phyloP scores from a whole-genome alignment of 192 early-diverging fungal species.

The Radiomyces spectabilis region DNA sequence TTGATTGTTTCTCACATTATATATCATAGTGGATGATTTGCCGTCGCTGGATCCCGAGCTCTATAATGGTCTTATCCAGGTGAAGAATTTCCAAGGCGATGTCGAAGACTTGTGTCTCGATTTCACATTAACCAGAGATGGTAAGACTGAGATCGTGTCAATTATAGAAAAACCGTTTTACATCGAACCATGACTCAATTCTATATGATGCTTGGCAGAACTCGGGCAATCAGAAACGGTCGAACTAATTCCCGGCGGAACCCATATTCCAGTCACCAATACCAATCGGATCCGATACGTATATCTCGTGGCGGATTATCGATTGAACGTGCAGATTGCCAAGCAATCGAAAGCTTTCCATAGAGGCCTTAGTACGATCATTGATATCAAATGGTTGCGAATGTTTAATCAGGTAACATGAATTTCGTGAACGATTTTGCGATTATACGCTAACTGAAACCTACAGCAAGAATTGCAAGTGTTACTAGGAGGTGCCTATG shows the following conservation, averaged over 20 bases:
- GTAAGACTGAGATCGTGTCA: too few relatives aligned
- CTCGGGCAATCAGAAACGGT: constrained; percentile 28
- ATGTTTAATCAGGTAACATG: constrained; percentile 77
- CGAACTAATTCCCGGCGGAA: constrained; percentile 74
- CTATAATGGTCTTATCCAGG: constrained; percentile 61
- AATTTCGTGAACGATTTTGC: too few relatives aligned
- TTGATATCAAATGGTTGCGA: constrained; percentile 79
- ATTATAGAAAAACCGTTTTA: too few relatives aligned
- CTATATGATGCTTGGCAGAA: background rate
- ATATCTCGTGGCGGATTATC: constrained; percentile 80
- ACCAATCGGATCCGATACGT: constrained; percentile 86
- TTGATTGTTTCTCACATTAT: too few relatives aligned
- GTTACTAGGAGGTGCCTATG: constrained; percentile 73
- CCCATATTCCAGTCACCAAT: constrained; percentile 70
- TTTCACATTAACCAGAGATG: constrained; percentile 59
- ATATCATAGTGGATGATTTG: constrained; percentile 65
- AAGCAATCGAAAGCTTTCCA: constrained; percentile 80
- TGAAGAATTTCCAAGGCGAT: constrained; percentile 68
- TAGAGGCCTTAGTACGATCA: constrained; percentile 71
- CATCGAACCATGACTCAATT: too few relatives aligned
- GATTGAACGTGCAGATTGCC: constrained; percentile 76
- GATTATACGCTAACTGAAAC: too few relatives aligned
- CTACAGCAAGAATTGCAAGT: constrained; percentile 79
- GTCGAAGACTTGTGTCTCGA: constrained; percentile 66
- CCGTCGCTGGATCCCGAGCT: constrained; percentile 72